phyloP scores from a whole-genome alignment of 83 land plant species.

The Picea abies region DNA sequence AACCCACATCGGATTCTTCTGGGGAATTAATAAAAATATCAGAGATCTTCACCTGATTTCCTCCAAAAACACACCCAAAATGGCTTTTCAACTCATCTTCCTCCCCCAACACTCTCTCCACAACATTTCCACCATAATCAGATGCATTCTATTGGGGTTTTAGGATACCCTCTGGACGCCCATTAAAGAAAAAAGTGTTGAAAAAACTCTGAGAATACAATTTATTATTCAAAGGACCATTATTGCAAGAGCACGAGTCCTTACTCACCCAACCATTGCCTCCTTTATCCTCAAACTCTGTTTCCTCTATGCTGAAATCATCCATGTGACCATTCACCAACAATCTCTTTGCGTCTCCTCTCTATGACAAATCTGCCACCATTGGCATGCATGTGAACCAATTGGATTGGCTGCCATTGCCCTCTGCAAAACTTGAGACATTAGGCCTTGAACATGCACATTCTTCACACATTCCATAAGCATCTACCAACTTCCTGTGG shows the following conservation, averaged over 20 bases:
- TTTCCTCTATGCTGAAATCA: not conserved
- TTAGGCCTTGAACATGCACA: constrained; percentile 41
- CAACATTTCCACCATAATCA: not conserved
- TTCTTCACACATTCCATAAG: constrained; percentile 50
- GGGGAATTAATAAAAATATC: constrained; percentile 8
- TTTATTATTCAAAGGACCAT: constrained; percentile 7
- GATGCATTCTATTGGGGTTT: constrained; percentile 5
- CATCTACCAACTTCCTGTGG: constrained; percentile 53
- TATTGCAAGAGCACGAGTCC: not conserved
- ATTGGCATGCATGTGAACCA: constrained; percentile 11
- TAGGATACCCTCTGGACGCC: not conserved
- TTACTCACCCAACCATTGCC: constrained; percentile 10
- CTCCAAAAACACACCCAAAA: not conserved
- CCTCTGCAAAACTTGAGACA: no score
- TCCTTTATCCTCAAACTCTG: not conserved
- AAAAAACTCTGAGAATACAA: not conserved
- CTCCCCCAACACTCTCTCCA: not conserved
- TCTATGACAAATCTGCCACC: constrained; percentile 1
- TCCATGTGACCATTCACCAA: not conserved
- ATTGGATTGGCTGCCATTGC: no score
- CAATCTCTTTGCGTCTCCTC: not conserved
- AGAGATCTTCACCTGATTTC: constrained; percentile 4
- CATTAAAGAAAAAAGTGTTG: not conserved
- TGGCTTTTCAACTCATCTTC: not conserved
- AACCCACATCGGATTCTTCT: not conserved